Conservation (phyloP, 2,329 filamentous ascomycete species). For the Aschersonia sp. region DNA sequence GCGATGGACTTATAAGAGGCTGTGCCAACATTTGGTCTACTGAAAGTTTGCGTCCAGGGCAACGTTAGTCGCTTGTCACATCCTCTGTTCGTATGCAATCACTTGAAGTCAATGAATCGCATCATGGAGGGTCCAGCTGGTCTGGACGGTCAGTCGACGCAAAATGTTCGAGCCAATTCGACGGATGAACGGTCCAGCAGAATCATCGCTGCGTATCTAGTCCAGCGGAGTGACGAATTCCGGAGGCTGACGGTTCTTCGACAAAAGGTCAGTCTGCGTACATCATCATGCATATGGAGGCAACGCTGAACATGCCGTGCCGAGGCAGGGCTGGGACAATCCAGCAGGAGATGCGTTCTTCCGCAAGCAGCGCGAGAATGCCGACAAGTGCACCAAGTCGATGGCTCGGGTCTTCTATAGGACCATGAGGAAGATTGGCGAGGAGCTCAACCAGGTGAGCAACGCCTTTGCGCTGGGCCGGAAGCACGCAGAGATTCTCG, state of each 20-base stretch:
- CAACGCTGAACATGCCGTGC: background rate
- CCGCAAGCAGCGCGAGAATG: slow-evolving; percentile 16
- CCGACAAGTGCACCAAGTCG: background rate
- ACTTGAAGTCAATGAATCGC: too few relatives aligned
- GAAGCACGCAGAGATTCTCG: slow-evolving; percentile 21
- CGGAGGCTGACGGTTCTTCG: slow-evolving; percentile 1
- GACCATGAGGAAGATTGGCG: slow-evolving; percentile 26
- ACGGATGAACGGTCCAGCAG: background rate
- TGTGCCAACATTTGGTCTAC: too few relatives aligned
- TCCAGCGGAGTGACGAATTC: background rate
- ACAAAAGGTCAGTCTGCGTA: background rate
- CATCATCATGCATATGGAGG: background rate
- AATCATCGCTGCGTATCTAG: background rate
- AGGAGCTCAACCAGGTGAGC: slow-evolving; percentile 22
- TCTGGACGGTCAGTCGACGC: too few relatives aligned
- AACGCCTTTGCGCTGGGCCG: slow-evolving; percentile 13
- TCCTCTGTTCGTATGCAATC: too few relatives aligned
- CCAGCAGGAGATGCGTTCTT: slow-evolving; percentile 27
- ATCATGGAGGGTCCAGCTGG: too few relatives aligned
- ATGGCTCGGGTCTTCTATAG: slow-evolving; percentile 14
- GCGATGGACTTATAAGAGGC: too few relatives aligned
- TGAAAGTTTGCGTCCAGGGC: too few relatives aligned
- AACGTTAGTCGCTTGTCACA: too few relatives aligned
- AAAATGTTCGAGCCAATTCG: too few relatives aligned
- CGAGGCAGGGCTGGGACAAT: slow-evolving; percentile 28